Conservation (phyloP, 1,284 basidiomycete species). For the Moesziomyces antarcticus region DNA sequence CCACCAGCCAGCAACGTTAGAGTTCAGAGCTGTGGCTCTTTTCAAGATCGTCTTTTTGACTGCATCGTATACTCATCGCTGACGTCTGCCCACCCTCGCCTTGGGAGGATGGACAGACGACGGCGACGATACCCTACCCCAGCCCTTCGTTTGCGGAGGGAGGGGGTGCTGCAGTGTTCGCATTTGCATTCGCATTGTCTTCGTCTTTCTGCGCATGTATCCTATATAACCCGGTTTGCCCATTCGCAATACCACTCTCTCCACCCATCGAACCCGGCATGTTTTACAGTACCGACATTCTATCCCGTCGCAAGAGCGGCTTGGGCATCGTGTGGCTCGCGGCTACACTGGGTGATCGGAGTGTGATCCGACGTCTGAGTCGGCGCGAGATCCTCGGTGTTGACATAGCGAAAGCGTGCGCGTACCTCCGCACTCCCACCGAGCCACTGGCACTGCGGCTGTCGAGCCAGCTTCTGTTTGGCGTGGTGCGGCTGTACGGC, state of each 20-base stretch:
- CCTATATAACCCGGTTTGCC: constrained; percentile 10
- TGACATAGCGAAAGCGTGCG: constrained; percentile 42
- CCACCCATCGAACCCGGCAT: constrained; percentile 9
- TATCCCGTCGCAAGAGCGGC: constrained; percentile 42
- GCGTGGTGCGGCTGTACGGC: constrained; percentile 50
- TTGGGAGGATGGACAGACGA: background rate
- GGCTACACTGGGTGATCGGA: constrained; percentile 50
- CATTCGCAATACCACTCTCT: background rate
- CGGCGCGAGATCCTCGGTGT: constrained; percentile 44
- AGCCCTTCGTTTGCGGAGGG: background rate
- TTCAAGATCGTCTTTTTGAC: constrained; percentile 1
- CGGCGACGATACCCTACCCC: constrained; percentile 27
- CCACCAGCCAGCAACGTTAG: constrained; percentile 1
- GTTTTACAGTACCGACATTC: constrained; percentile 59
- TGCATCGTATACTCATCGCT: constrained; percentile 33
- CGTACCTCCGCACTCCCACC: constrained; percentile 24
- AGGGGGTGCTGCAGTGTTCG: constrained; percentile 16
- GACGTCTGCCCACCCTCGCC: background rate
- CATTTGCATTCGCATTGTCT: constrained; percentile 14
- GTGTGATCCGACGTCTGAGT: constrained; percentile 38
- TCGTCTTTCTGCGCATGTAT: constrained; percentile 4
- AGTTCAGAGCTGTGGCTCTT: background rate
- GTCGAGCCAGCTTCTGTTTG: constrained; percentile 54
- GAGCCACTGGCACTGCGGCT: constrained; percentile 59
- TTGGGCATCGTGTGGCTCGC: constrained; percentile 63